Percentiles rank a stretch among this genome's conserved stretches.
phyloP scores from a whole-genome alignment of 2,329 filamentous ascomycete genomes.

The Tolypocladium paradoxum region DNA sequence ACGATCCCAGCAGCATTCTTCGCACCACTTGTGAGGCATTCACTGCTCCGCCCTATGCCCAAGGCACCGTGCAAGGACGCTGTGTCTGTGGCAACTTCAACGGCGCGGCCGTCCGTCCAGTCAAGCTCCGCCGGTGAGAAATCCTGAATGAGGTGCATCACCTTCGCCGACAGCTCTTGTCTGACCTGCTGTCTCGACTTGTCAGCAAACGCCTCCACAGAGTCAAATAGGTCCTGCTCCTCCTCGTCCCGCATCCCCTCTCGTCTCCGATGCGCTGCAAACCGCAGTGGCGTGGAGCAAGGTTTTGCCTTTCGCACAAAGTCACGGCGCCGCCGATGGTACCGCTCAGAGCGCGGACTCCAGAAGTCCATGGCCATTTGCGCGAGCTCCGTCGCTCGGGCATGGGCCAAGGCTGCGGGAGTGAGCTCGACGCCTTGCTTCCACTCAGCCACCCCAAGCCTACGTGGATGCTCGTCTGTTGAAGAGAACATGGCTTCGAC shows the following conservation, averaged over 20 bases:
- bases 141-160: not conserved
- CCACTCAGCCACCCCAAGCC: conserved; percentile 12
- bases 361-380: conserved; percentile 33
- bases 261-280: conserved; percentile 24
- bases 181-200: conserved; percentile 1
- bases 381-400: conserved; percentile 24
- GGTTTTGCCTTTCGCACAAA: conserved; percentile 30
- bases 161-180: not conserved
- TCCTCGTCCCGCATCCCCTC: conserved; percentile 17
- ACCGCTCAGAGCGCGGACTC: conserved; percentile 23
- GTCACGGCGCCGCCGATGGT: conserved; percentile 25
- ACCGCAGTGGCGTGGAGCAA: conserved; percentile 24
- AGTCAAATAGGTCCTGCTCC: conserved; percentile 26
- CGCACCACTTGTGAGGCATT: too few relatives aligned
- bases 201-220: conserved; percentile 7
- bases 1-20: too few relatives aligned
- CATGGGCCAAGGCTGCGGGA: conserved; percentile 16
- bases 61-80: too few relatives aligned
- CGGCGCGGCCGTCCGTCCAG: not conserved
- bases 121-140: not conserved
- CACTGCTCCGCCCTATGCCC: too few relatives aligned
- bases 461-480: not conserved
- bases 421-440: conserved; percentile 23
- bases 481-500: conserved; percentile 16
- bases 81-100: too few relatives aligned